Evolutionary conservation across 1,139 yeast genomes (phyloP), one percentile per base, ranked within the genome.

Genomic region (Kodamaea sp.): DNA sequence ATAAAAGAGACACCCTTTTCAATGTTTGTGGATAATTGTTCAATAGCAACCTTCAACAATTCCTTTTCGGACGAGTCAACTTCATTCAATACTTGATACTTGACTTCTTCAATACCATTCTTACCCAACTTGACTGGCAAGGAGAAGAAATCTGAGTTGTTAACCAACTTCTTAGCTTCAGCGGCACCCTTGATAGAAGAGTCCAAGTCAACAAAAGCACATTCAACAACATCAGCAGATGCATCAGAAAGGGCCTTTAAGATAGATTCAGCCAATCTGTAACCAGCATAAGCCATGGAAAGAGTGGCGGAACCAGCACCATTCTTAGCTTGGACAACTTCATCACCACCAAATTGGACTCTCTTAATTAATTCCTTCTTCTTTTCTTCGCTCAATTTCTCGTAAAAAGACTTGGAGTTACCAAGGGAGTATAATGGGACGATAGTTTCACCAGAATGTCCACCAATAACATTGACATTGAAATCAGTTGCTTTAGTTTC

Each of bases 291-390:
- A 49, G 97, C 97, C 98, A 92, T 92, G 44, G 97, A 90, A 62
- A 92, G 78, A 50, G 98, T 92, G 58, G 97, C 98, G 43, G 97
- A 89, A 62, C 98, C 98, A 55, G 96, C 96, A 70, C 98, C 98
- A 60, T 86, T 82, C 81, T 92, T 92, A 58, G 97, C 97, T 76
- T 90, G 82, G 63, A 92, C 97, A 54, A 92, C 97, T 74, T 90
- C 97, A 63, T 90, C 97, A 76, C 97, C 97, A 68, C 97, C 97
- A 58, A 89, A 90, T 74, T 90, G 97, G 61, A 90, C 92, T 75
- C 97, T 84, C 78, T 88, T 79, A 65, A 88, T 79, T 63, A 90
- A 78, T 44, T 80, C 81, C 52, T 87, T 62, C 52, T 57, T 52
- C 43, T 55, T 46, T 40, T 57, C 62, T 7, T 41, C 51, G 36